phyloP scores from a whole-genome alignment of 2,329 filamentous ascomycete genomes.

The Hypocreales sp. region DNA sequence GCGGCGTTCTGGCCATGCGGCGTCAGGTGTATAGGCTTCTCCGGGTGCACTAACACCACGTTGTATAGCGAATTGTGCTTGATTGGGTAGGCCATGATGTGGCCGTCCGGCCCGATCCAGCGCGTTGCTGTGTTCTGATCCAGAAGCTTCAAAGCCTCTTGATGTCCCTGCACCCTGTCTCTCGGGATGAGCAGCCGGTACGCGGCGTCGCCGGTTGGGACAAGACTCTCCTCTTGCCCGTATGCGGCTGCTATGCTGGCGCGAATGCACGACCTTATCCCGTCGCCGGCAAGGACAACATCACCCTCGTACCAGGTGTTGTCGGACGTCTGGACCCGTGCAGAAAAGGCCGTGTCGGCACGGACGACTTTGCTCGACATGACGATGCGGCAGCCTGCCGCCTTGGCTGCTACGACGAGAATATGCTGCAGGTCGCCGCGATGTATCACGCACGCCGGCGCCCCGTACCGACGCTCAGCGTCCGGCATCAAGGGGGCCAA shows the following conservation, averaged over 20 bases:
- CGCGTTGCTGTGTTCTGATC: constrained; percentile 40
- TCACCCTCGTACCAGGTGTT: constrained; percentile 27
- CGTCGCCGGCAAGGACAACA: constrained; percentile 35
- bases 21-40: background rate
- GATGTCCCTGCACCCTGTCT: constrained; percentile 47
- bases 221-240: constrained; percentile 27
- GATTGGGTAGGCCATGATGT: constrained; percentile 54
- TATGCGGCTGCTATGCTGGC: constrained; percentile 35
- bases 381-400: constrained; percentile 7
- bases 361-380: constrained; percentile 29
- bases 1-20: constrained; percentile 37
- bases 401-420: constrained; percentile 7
- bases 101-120: constrained; percentile 51
- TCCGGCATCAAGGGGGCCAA: constrained; percentile 7
- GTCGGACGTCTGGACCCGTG: constrained; percentile 7
- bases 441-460: constrained; percentile 10
- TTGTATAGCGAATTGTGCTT: constrained; percentile 51
- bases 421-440: constrained; percentile 11
- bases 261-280: constrained; percentile 33
- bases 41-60: constrained; percentile 43
- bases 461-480: constrained; percentile 7
- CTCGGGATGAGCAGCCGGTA: constrained; percentile 37
- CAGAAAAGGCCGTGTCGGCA: constrained; percentile 9
- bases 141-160: constrained; percentile 46
- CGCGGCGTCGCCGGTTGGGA: constrained; percentile 34